Evolutionary conservation across 2,329 filamentous ascomycete genomes (phyloP).

Genomic region (Calonectria naviculata): DNA sequence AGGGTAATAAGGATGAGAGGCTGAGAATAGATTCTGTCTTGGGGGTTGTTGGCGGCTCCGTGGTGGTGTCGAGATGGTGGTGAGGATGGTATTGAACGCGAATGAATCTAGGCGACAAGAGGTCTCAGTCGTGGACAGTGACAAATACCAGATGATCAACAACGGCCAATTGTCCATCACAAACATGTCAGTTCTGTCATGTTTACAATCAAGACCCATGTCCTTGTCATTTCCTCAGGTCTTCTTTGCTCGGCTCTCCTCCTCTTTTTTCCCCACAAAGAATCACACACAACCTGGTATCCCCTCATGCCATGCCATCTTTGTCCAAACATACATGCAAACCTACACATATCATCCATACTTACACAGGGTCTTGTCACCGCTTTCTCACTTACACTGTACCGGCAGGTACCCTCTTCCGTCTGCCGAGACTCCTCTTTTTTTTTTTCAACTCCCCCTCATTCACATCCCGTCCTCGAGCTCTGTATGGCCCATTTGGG

Average conservation of each 20-base stretch:
- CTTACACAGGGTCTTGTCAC: slow-evolving; percentile 1
- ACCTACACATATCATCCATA: not conserved
- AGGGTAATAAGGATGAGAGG: not conserved
- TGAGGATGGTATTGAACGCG: not conserved
- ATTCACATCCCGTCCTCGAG: not conserved
- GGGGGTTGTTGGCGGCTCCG: not conserved
- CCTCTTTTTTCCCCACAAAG: slow-evolving; percentile 14
- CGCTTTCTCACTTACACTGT: slow-evolving; percentile 6
- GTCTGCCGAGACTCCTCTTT: not conserved
- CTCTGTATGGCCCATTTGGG: not conserved
- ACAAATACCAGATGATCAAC: not conserved
- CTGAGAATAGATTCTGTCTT: not conserved
- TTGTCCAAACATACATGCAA: slow-evolving; percentile 18
- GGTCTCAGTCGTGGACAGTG: not conserved
- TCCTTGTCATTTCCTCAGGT: not conserved
- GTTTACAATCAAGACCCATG: slow-evolving; percentile 3
- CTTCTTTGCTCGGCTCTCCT: not conserved
- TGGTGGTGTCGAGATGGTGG: not conserved
- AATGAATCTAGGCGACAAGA: not conserved
- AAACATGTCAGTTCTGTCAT: not conserved
- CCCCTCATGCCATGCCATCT: slow-evolving; percentile 13
- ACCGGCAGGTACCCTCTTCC: not conserved
- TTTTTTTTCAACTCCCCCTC: not conserved
- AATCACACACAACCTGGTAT: slow-evolving; percentile 18
- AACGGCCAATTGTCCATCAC: not conserved